Conservation (phyloP, 2,329 filamentous ascomycete species). For the Helminthosporium solani region DNA sequence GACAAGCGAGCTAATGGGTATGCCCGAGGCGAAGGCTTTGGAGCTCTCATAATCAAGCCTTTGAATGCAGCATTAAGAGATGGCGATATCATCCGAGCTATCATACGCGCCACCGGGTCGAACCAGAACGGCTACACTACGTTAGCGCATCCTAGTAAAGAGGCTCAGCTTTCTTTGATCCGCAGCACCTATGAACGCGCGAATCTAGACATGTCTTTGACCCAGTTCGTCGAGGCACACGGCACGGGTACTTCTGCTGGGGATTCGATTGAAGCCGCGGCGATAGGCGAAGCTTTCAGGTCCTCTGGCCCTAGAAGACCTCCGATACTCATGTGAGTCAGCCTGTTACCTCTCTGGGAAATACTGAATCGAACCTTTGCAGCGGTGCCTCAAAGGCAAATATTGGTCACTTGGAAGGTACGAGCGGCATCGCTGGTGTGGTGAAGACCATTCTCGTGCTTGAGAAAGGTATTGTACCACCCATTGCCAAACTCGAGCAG, state of each 20-base stretch:
- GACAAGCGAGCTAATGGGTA: slow-evolving; percentile 64
- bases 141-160: slow-evolving; percentile 39
- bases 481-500: slow-evolving; percentile 12
- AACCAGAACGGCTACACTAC: slow-evolving; percentile 13
- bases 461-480: slow-evolving; percentile 34
- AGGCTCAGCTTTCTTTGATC: slow-evolving; percentile 39
- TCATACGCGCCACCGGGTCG: slow-evolving; percentile 21
- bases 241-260: slow-evolving; percentile 59
- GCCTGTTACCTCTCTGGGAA: neutral
- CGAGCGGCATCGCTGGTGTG: slow-evolving; percentile 37
- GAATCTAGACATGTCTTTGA: slow-evolving; percentile 24
- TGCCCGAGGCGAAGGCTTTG: slow-evolving; percentile 61
- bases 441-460: slow-evolving; percentile 41
- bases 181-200: slow-evolving; percentile 37
- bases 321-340: neutral
- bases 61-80: slow-evolving; percentile 15
- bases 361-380: neutral
- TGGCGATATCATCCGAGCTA: slow-evolving; percentile 23
- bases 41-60: slow-evolving; percentile 26
- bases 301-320: too few species aligned
- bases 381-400: slow-evolving; percentile 33
- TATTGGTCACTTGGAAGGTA: slow-evolving; percentile 44
- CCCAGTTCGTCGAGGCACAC: slow-evolving; percentile 39
- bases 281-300: neutral
- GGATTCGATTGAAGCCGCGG: slow-evolving; percentile 19